Evolutionary conservation across 202 grass and related monocot species (phyloP).

Genomic region (Panicum hallii): DNA sequence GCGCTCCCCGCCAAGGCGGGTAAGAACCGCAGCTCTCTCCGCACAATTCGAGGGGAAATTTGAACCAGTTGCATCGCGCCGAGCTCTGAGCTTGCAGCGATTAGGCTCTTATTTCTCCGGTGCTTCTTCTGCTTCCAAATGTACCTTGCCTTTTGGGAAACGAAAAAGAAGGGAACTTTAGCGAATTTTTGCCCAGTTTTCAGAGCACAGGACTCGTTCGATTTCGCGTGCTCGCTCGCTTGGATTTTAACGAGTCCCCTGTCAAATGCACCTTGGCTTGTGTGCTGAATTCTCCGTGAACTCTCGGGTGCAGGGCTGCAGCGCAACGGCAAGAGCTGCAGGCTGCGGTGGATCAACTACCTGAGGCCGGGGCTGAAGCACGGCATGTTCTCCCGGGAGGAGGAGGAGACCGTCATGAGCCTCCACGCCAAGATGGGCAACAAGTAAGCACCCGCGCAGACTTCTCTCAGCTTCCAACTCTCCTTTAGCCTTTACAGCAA

Average conservation of each 20-base stretch:
- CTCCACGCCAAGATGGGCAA: slow-evolving; percentile 75
- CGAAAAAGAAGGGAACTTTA: background rate
- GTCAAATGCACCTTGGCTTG: slow-evolving; percentile 46
- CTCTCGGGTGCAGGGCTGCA: slow-evolving; percentile 62
- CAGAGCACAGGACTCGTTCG: background rate
- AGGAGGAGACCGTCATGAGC: slow-evolving; percentile 68
- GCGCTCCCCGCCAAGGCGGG: slow-evolving; percentile 74
- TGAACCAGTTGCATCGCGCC: background rate
- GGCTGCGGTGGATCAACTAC: slow-evolving; percentile 93
- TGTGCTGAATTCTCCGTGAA: slow-evolving; percentile 27
- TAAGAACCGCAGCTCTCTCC: slow-evolving; percentile 36
- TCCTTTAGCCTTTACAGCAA: slow-evolving; percentile 18
- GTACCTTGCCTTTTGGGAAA: slow-evolving; percentile 10
- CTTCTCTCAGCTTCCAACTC: slow-evolving; percentile 26
- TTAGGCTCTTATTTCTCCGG: background rate
- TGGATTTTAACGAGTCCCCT: background rate
- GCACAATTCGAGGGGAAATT: background rate
- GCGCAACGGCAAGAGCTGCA: slow-evolving; percentile 87
- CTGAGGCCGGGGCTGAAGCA: slow-evolving; percentile 88
- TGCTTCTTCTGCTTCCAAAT: slow-evolving; percentile 30
- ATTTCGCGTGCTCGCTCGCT: background rate
- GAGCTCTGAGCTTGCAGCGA: background rate
- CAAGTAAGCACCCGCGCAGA: slow-evolving; percentile 68
- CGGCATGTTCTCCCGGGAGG: slow-evolving; percentile 71
- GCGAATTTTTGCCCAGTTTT: background rate